Base-by-base conservation (phyloP, 768 basidiomycete genomes). In the Kondoa subrosea region DNA sequence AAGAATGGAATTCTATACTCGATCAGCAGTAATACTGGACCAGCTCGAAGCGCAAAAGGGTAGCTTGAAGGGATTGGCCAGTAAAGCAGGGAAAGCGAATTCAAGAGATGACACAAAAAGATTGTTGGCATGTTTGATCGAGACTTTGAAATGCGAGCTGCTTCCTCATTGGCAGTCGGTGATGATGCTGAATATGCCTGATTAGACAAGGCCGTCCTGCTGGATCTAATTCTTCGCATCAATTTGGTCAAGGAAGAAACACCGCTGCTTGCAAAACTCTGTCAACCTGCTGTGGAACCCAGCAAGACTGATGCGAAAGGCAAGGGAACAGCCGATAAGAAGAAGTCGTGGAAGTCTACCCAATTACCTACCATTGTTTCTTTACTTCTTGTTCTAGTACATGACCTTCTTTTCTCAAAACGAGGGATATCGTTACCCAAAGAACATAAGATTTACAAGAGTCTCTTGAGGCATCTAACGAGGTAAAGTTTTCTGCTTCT, bases 371-470 rank as follows among this genome's bases (percentile, higher is more conserved):
- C 89, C 0, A 74, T 79, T 56, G 87, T 85, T 73, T 63, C 68
- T 17, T 81, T 96, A 59, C 85, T 87, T 1, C 81, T 91, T 4
- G 85, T 93, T 56, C 85, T 97, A 34, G 85, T 92, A 0, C 93
- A 99, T 72, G 95, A 99, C 77, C 78, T 92, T 4, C 80, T 99
- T 30, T 80, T 95, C 50, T 81, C 87, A 17, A 80, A 83, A 25
- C 76, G 78, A n/a, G 88, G 91, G 12, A 90, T 99, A 71, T 95
- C 76, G 87, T 89, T 4, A 85, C 88, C 59, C 87, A 93, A 76
- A 90, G 92, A 27, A 88, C 91, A 99, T 77, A 91, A 91, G 77
- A 79, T 99, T 4, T 82, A 84, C 69, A 85, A 88, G 71, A 93
- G 96, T 78, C 82, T 95, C 63, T 85, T 88, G 73, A 86, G 84